These are phyloP conservation scores for Dittrichia graveolens DNA, from an alignment of 129 eudicot genomes.

Conservation along the genomic window DNA sequence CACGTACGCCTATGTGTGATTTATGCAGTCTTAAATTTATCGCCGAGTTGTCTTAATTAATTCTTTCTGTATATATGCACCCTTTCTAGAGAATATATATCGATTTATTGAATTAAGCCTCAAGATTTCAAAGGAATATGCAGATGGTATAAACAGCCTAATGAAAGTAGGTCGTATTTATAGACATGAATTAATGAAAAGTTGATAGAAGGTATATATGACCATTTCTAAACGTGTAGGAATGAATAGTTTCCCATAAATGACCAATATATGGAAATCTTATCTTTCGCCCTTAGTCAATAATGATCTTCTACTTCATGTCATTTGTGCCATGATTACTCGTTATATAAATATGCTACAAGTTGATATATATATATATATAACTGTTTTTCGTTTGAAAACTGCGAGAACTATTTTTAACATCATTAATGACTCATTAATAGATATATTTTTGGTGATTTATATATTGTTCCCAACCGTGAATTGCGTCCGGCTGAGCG, in stretches of 20 bases:
- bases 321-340: constrained; percentile 9
- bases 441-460: too few relatives aligned
- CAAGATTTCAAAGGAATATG: constrained; percentile 4
- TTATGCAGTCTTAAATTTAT: background rate
- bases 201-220: background rate
- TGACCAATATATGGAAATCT: background rate
- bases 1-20: constrained; percentile 3
- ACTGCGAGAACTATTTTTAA: too few relatives aligned
- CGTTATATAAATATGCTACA: too few relatives aligned
- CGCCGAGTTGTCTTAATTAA: background rate
- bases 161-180: constrained; percentile 9
- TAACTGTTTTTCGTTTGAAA: too few relatives aligned
- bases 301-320: background rate
- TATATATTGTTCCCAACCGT: too few relatives aligned
- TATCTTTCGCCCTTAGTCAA: background rate
- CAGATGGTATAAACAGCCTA: constrained; percentile 5
- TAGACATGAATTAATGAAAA: background rate
- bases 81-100: background rate
- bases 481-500: too few relatives aligned
- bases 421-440: too few relatives aligned
- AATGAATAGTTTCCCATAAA: background rate
- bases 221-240: background rate
- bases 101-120: constrained; percentile 2
- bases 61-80: background rate
- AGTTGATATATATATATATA: too few relatives aligned